Percentiles rank a stretch among this genome's conserved stretches.
phyloP scores from a whole-genome alignment of 768 basidiomycete species.

The Boletus vinaceobasis region DNA sequence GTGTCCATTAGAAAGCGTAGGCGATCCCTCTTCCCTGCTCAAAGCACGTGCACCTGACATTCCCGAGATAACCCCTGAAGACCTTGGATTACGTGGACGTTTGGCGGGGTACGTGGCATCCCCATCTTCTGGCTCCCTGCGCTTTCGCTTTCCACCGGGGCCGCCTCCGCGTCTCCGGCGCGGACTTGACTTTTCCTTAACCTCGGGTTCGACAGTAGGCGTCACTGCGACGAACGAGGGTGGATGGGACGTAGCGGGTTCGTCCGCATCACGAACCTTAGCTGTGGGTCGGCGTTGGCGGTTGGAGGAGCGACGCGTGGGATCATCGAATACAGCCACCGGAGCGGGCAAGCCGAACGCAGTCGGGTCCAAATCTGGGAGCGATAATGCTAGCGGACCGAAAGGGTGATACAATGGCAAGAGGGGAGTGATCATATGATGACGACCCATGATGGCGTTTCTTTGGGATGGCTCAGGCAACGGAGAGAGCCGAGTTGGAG shows the following conservation, averaged over 20 bases:
- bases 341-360: constrained; percentile 54
- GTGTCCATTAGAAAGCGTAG: constrained; percentile 32
- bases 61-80: constrained; percentile 21
- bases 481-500: constrained; percentile 10
- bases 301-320: constrained; percentile 40
- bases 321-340: constrained; percentile 42
- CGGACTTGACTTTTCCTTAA: constrained; percentile 46
- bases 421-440: constrained; percentile 37
- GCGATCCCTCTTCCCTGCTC: constrained; percentile 42
- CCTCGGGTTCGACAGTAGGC: constrained; percentile 24
- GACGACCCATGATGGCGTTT: constrained; percentile 10
- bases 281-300: constrained; percentile 47
- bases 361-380: constrained; percentile 60
- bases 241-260: constrained; percentile 14
- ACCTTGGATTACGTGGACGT: constrained; percentile 53
- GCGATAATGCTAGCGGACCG: constrained; percentile 58
- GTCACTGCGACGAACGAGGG: constrained; percentile 9
- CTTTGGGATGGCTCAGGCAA: constrained; percentile 13
- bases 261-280: constrained; percentile 49
- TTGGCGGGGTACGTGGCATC: constrained; percentile 73
- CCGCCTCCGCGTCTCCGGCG: constrained; percentile 45
- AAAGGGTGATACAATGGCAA: constrained; percentile 70
- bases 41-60: constrained; percentile 17
- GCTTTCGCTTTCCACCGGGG: constrained; percentile 47
- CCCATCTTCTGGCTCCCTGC: constrained; percentile 58